phyloP scores from a whole-genome alignment of 768 basidiomycete species.

The Podaxis sp. region DNA sequence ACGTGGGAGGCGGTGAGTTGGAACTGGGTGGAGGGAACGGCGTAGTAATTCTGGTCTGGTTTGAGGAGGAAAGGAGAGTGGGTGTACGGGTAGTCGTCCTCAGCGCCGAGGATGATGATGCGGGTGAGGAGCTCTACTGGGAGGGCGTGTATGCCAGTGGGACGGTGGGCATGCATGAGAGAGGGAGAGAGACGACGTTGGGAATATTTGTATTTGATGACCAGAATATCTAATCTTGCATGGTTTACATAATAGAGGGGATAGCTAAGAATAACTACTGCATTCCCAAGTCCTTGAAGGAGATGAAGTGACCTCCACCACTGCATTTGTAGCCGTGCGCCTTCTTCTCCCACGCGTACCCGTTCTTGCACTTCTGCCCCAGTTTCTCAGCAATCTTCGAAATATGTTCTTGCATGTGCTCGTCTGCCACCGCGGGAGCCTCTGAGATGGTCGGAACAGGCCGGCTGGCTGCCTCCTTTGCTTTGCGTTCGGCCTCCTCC shows the following conservation, averaged over 20 bases:
- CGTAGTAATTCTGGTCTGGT: constrained; percentile 42
- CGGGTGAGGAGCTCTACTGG: constrained; percentile 61
- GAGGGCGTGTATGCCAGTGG: constrained; percentile 41
- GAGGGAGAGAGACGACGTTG: not conserved
- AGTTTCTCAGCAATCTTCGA: not conserved
- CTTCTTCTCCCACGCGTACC: constrained; percentile 15
- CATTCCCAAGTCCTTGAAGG: constrained; percentile 16
- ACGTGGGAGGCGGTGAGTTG: constrained; percentile 60
- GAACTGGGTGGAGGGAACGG: constrained; percentile 44
- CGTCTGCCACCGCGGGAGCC: constrained; percentile 9
- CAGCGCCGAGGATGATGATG: constrained; percentile 56
- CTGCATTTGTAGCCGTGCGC: constrained; percentile 14
- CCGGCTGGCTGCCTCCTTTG: not conserved
- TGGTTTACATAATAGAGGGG: not conserved
- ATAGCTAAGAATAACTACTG: not conserved
- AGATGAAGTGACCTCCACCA: constrained; percentile 13
- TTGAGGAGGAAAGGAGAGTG: constrained; percentile 51
- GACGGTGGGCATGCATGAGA: constrained; percentile 22
- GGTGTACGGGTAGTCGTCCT: constrained; percentile 41
- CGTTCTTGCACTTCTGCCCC: constrained; percentile 14
- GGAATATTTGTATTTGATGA: not conserved
- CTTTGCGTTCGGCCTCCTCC: not conserved
- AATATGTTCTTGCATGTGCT: constrained; percentile 12
- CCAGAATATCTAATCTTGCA: constrained; percentile 13
- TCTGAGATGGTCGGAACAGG: not conserved